phyloP scores from a whole-genome alignment of 1,139 yeast species.

The Debaryomyces sp. region DNA sequence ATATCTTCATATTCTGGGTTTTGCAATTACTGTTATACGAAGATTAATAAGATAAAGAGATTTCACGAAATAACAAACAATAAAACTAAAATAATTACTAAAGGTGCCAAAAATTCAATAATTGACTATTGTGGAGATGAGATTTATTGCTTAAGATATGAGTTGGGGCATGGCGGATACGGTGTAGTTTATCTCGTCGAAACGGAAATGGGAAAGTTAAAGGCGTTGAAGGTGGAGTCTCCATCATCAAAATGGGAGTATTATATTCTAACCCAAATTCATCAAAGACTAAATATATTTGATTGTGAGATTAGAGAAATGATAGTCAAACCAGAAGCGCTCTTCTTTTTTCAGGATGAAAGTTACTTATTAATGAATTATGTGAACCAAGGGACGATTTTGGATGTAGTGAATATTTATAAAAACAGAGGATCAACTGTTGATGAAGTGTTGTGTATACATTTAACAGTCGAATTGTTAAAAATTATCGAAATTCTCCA shows the following conservation, averaged over 20 bases:
- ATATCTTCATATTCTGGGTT: slow-evolving; percentile 33
- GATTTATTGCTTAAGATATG: slow-evolving; percentile 57
- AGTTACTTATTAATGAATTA: slow-evolving; percentile 74
- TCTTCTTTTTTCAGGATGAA: slow-evolving; percentile 68
- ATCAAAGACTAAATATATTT: slow-evolving; percentile 31
- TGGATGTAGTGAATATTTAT: slow-evolving; percentile 67
- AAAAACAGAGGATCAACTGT: slow-evolving; percentile 31
- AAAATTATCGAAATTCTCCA: slow-evolving; percentile 67
- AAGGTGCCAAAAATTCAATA: slow-evolving; percentile 44
- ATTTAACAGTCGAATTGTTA: slow-evolving; percentile 64
- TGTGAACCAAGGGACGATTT: slow-evolving; percentile 70
- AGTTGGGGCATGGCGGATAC: slow-evolving; percentile 79
- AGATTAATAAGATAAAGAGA: slow-evolving; percentile 32
- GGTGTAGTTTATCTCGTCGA: slow-evolving; percentile 81
- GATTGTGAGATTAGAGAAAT: slow-evolving; percentile 12
- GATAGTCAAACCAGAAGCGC: slow-evolving; percentile 49
- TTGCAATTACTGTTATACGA: slow-evolving; percentile 17
- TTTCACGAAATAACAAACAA: slow-evolving; percentile 39
- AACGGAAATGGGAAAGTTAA: slow-evolving; percentile 55
- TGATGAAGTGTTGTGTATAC: slow-evolving; percentile 69
- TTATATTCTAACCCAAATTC: slow-evolving; percentile 65
- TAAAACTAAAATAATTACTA: slow-evolving; percentile 32
- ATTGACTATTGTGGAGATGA: slow-evolving; percentile 55
- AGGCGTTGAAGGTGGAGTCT: slow-evolving; percentile 74
- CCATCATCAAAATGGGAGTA: slow-evolving; percentile 84